phyloP scores from a whole-genome alignment of 2,329 filamentous ascomycete genomes.

The Sporothrix euskadiensis region DNA sequence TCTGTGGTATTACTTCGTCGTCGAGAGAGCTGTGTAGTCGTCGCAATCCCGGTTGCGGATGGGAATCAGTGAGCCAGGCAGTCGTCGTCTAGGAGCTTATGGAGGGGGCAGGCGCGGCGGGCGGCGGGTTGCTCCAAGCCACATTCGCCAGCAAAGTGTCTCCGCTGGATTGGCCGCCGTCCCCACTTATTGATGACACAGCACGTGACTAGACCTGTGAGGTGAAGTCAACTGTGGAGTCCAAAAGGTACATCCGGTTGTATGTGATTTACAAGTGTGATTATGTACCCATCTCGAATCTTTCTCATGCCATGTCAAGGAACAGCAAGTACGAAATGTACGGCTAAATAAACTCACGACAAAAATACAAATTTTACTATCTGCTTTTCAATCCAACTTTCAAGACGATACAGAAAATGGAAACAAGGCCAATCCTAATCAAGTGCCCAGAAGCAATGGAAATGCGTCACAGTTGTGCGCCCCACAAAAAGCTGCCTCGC shows the following conservation, averaged over 20 bases:
- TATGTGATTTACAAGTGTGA: background rate
- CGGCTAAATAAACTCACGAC: too few relatives aligned
- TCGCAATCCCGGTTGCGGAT: conserved; percentile 10
- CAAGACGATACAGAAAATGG: background rate
- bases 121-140: conserved; percentile 1
- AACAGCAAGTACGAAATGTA: too few relatives aligned
- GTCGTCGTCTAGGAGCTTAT: conserved; percentile 6
- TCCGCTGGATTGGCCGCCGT: background rate
- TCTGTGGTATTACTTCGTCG: background rate
- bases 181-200: background rate
- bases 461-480: too few relatives aligned
- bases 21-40: background rate
- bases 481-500: too few relatives aligned
- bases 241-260: background rate
- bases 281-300: background rate
- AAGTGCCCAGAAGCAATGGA: background rate
- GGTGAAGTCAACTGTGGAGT: background rate
- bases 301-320: too few relatives aligned
- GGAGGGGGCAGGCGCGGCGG: background rate
- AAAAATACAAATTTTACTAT: too few relatives aligned
- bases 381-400: too few relatives aligned
- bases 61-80: conserved; percentile 8
- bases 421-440: background rate
- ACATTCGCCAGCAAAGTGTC: background rate
- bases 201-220: background rate